phyloP scores from a whole-genome alignment of 2,329 filamentous ascomycete species.

The Macrophomina tecta region DNA sequence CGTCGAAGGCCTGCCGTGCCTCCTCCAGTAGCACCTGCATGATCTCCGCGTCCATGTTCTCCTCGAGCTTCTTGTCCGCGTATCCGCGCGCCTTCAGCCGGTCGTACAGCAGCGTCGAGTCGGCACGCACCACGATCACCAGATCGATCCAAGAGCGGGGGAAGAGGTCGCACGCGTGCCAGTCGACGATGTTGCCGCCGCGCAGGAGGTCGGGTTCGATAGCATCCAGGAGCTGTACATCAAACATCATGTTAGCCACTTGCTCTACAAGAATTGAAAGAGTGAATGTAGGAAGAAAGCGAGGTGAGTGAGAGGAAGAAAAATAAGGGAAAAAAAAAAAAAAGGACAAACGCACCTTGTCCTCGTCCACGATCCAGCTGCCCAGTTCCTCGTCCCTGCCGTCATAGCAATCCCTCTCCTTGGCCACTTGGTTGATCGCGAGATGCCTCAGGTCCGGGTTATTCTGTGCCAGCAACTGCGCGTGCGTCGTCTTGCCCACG shows the following conservation, averaged over 20 bases:
- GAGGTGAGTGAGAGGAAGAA: background rate
- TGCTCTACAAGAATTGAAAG: background rate
- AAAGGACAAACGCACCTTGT: slow-evolving; percentile 67
- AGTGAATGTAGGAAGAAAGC: no score
- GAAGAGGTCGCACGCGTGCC: slow-evolving; percentile 97
- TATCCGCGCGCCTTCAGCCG: slow-evolving; percentile 80
- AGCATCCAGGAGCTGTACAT: slow-evolving; percentile 75
- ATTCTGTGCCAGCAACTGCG: slow-evolving; percentile 76
- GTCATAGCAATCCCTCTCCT: slow-evolving; percentile 85
- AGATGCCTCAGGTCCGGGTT: slow-evolving; percentile 77
- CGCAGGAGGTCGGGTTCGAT: slow-evolving; percentile 77
- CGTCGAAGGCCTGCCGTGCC: slow-evolving; percentile 83
- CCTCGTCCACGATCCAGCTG: slow-evolving; percentile 94
- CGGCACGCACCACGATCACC: slow-evolving; percentile 85
- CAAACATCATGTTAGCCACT: background rate
- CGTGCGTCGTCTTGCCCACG: slow-evolving; percentile 93
- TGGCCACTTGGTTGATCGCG: slow-evolving; percentile 88
- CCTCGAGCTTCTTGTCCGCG: slow-evolving; percentile 84
- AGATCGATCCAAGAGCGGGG: slow-evolving; percentile 93
- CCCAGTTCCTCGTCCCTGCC: slow-evolving; percentile 84
- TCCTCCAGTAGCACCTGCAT: slow-evolving; percentile 95
- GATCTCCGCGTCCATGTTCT: slow-evolving; percentile 96
- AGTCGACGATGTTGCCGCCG: slow-evolving; percentile 91
- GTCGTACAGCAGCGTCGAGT: slow-evolving; percentile 83
- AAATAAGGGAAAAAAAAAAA: background rate